Evolutionary conservation across 768 basidiomycete species (phyloP).

Genomic region (Boletus rubroflammeus): DNA sequence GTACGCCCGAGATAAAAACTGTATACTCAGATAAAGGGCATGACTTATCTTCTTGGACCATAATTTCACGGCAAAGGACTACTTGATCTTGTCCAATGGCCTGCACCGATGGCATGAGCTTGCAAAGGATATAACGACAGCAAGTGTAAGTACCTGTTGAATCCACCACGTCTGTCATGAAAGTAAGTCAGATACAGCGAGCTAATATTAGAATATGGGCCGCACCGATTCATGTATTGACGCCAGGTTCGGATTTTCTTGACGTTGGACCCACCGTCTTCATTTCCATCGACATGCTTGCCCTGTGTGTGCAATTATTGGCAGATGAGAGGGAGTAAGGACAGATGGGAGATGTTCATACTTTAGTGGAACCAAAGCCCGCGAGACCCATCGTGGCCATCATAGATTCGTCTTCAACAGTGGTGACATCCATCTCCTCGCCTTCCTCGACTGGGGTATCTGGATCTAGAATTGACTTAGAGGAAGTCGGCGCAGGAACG

Average conservation of each 20-base stretch:
- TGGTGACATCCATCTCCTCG: conserved; percentile 50
- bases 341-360: conserved; percentile 27
- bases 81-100: conserved; percentile 95
- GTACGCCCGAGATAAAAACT: conserved; percentile 11
- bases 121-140: background rate
- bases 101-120: conserved; percentile 39
- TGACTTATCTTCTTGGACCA: conserved; percentile 16
- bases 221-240: conserved; percentile 96
- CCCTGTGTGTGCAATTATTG: conserved; percentile 45
- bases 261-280: conserved; percentile 61
- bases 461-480: conserved; percentile 39
- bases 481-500: conserved; percentile 4
- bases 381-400: conserved; percentile 86
- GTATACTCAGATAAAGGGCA: conserved; percentile 2
- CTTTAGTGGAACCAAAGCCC: conserved; percentile 91
- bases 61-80: conserved; percentile 8
- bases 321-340: background rate
- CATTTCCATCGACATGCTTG: conserved; percentile 77
- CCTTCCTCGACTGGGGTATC: conserved; percentile 46
- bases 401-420: conserved; percentile 75
- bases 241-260: conserved; percentile 91
- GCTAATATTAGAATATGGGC: background rate
- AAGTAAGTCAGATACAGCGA: conserved; percentile 10
- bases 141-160: conserved; percentile 58
- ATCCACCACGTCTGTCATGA: conserved; percentile 66